Evolutionary conservation across 2,329 filamentous ascomycete species (phyloP).

Genomic region (Madurella fahalii): DNA sequence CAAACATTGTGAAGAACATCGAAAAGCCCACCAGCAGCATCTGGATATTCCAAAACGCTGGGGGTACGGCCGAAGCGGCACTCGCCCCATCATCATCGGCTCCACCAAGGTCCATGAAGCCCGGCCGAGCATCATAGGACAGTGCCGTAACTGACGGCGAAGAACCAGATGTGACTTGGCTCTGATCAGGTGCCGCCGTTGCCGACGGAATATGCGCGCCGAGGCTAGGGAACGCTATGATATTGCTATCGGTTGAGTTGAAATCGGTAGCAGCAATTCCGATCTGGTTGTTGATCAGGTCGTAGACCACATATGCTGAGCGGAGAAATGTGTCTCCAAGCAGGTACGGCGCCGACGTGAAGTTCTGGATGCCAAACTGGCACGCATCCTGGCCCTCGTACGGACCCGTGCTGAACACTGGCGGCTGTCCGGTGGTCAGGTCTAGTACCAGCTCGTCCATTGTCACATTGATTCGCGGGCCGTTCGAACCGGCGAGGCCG

Average conservation of each 20-base stretch:
- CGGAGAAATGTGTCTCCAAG: conserved; percentile 57
- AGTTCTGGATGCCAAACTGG: conserved; percentile 55
- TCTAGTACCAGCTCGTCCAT: conserved; percentile 56
- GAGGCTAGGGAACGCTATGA: conserved; percentile 47
- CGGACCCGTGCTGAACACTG: conserved; percentile 37
- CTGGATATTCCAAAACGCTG: conserved; percentile 13
- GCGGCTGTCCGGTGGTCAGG: conserved; percentile 33
- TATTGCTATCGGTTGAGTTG: conserved; percentile 47
- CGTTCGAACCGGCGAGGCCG: conserved; percentile 45
- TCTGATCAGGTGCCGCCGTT: conserved; percentile 41
- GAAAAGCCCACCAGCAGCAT: conserved; percentile 27
- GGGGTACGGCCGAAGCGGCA: conserved; percentile 11
- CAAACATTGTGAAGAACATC: conserved; percentile 32
- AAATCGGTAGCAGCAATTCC: conserved; percentile 53
- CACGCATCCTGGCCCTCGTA: conserved; percentile 47
- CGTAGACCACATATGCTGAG: conserved; percentile 58
- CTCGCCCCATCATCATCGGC: conserved; percentile 13
- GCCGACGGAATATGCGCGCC: conserved; percentile 49
- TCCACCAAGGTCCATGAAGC: conserved; percentile 32
- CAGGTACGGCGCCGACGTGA: conserved; percentile 40
- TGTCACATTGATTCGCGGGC: conserved; percentile 47
- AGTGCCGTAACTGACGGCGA: conserved; percentile 29
- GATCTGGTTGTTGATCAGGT: conserved; percentile 55
- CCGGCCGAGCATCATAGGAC: conserved; percentile 34
- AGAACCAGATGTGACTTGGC: conserved; percentile 28